Evolutionary conservation across 768 basidiomycete genomes (phyloP).

Genomic region (Panaeolus cyanescens): DNA sequence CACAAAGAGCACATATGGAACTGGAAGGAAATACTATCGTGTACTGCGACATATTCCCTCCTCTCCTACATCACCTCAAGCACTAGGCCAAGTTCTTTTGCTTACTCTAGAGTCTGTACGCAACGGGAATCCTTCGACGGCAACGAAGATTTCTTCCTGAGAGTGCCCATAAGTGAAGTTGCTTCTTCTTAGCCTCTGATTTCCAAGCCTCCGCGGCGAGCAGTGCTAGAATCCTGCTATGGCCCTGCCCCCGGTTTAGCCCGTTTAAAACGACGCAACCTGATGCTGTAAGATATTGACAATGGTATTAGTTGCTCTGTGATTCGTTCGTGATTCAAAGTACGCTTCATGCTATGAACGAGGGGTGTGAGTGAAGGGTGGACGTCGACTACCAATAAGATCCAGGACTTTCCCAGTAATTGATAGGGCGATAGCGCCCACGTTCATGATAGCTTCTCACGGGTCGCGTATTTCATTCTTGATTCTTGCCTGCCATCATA

Average conservation of each 20-base stretch:
- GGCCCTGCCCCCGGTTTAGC: slow-evolving; percentile 38
- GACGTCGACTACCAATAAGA: too few species aligned
- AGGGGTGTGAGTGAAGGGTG: slow-evolving; percentile 45
- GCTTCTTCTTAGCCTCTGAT: slow-evolving; percentile 26
- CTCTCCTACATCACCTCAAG: slow-evolving; percentile 34
- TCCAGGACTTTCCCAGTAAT: slow-evolving; percentile 43
- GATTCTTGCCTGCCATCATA: too few species aligned
- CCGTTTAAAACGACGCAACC: slow-evolving; percentile 38
- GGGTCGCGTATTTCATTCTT: too few species aligned
- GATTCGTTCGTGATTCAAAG: slow-evolving; percentile 15
- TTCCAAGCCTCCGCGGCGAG: slow-evolving; percentile 39
- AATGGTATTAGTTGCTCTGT: slow-evolving; percentile 33
- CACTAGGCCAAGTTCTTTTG: slow-evolving; percentile 25
- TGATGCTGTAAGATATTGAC: slow-evolving; percentile 44
- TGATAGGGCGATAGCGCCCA: too few species aligned
- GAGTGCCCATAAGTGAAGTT: slow-evolving; percentile 13
- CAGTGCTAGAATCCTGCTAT: slow-evolving; percentile 43
- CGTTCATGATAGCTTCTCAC: too few species aligned
- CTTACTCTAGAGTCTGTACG: slow-evolving; percentile 25
- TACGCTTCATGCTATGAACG: slow-evolving; percentile 32
- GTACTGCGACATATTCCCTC: slow-evolving; percentile 17
- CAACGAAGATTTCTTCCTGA: slow-evolving; percentile 14
- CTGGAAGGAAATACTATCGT: slow-evolving; percentile 12
- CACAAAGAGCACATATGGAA: not conserved
- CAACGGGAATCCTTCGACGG: slow-evolving; percentile 22